phyloP scores from a whole-genome alignment of 2,329 filamentous ascomycete species.

The Didymella keratinophila region DNA sequence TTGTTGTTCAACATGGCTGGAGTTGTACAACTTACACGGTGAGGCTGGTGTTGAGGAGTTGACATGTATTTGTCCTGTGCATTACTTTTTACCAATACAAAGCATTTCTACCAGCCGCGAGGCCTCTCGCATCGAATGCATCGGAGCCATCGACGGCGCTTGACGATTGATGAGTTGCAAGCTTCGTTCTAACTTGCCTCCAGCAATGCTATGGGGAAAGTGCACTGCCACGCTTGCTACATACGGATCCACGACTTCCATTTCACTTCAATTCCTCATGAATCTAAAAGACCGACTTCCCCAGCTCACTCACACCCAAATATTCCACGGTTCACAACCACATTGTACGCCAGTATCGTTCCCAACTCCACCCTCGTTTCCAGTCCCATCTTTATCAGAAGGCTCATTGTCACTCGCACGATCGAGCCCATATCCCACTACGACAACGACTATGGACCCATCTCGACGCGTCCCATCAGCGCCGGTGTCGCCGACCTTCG shows the following conservation, averaged over 20 bases:
- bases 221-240: neutral
- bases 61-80: slow-evolving; percentile 4
- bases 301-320: no score
- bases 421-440: neutral
- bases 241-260: neutral
- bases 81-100: slow-evolving; percentile 5
- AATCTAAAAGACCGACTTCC: no score
- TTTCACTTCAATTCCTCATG: neutral
- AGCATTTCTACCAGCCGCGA: neutral
- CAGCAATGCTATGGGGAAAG: neutral
- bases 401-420: no score
- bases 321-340: no score
- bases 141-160: neutral
- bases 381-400: no score
- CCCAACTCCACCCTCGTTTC: no score
- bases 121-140: neutral
- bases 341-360: no score
- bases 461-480: neutral
- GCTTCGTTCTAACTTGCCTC: neutral
- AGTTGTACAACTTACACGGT: slow-evolving; percentile 9
- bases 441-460: neutral
- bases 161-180: neutral
- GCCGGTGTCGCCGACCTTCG: no score
- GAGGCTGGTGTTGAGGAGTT: slow-evolving; percentile 7
- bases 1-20: slow-evolving; percentile 7